Base-by-base conservation (phyloP, 495 filamentous ascomycete genomes). In the Bathelium albidoporum region DNA sequence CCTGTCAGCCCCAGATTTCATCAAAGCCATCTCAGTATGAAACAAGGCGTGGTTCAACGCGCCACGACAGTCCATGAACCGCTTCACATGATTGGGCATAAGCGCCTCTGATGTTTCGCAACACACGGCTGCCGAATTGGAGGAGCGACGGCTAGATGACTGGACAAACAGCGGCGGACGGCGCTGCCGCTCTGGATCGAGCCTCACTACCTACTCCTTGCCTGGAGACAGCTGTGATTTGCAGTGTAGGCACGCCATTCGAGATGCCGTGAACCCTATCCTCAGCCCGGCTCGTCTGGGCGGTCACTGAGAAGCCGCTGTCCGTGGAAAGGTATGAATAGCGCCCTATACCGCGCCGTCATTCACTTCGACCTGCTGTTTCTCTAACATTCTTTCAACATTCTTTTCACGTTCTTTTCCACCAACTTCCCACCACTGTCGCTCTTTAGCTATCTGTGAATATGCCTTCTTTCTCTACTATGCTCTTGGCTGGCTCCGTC, bases 401-500 rank as follows among this genome's bases (percentile, higher is more conserved):
- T 55, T 29, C 2, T 29, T 55, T 55, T 2, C 29, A 2, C 49
- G 7, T 28, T 20, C 9, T 12, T 55, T 20, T 26, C 49, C 11
- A 12, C 11, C 49, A n/a, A 12, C 20, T 55, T 55, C 24, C 12
- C 9, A 55, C 49, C 29, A 28, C 24, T n/a, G 49, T 55, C 49
- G 29, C 24, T 55, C 49, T 28, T 55, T 55, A n/a, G 49, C 24
- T n/a, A 29, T 29, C 29, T n/a, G 12, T 55, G 7, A 55, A 11
- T 7, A 55, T 55, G 49, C 5, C 29, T 55, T 10, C 49, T 16
- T 55, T 55, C 49, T 26, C 24, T 55, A 28, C 49, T 28, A 5
- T 55, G 9, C 10, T 55, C 11, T 55, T 55, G 49, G 49, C 49
- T 55, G 49, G 49, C 49, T 55, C 49, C 49, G 49, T 24, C 49